Evolutionary conservation across 495 filamentous ascomycete genomes (phyloP), one percentile per base, ranked within the genome.

Genomic region (Lindgomyces ingoldianus): DNA sequence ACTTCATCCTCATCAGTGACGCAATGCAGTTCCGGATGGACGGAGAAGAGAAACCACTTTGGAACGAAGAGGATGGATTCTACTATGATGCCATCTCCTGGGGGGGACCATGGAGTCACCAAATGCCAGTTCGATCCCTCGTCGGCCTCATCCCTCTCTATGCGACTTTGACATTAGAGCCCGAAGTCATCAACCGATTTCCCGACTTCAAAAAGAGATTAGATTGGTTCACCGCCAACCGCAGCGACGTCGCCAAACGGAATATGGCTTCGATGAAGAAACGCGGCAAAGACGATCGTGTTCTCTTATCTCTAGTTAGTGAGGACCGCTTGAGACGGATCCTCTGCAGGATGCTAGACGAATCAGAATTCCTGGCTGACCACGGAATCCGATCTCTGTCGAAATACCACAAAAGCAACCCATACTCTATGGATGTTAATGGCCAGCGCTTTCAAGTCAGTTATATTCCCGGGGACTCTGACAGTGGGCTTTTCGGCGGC

Each of bases 61-160:
- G 93, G 93, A 96, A 96, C 65, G 91, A 96, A 14, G 81, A 94
- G 59, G 93, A 98, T 67, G 89, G 82, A 24, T 98, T 98, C 81
- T 98, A 98, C 80, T 98, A 98, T 76, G 93, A 98, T 79, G 93
- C 93, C 25, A 97, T 98, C 60, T 92, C 91, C 8, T 96, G 90
- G 81, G 93, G 94, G 33, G 91, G 91, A 8, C 93, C 91, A 27
- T 94, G 88, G 86, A 88, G 89, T 33, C 90, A 96, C 74, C 91
- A 96, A 70, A 85, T 98, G 62, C 93, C 91, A 1, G 89, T 98
- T 44, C 80, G 90, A 58, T 96, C 93, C 3, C 84, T 98, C 16
- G 93, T 98, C 25, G 93, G 93, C 4, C 78, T 98, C 44, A 96
- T 98, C 68, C 93, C 93, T 1, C 81, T 98, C 0, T 98, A 93